These are phyloP conservation scores for Marchantia polymorpha DNA, from an alignment of 225 moss, liverwort and hornwort genomes.

Conservation along the genomic window DNA sequence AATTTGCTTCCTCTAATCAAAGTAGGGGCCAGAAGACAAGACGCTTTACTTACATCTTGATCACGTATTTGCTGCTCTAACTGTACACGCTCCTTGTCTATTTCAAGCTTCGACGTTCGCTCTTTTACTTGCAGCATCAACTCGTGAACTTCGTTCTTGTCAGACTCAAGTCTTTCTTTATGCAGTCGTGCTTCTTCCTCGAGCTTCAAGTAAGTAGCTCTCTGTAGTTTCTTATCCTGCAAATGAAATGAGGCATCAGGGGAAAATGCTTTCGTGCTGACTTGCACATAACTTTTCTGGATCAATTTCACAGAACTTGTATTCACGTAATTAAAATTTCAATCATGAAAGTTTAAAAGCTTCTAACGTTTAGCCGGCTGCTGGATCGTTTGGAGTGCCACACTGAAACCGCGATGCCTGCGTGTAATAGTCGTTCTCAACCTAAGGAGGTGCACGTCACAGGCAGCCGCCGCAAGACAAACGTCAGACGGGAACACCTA, in stretches of 20 bases:
- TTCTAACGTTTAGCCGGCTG: background rate
- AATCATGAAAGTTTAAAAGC: background rate
- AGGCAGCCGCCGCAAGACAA: background rate
- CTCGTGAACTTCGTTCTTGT: slow-evolving; percentile 22
- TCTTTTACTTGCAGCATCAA: slow-evolving; percentile 29
- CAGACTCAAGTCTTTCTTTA: slow-evolving; percentile 23
- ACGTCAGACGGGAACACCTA: background rate
- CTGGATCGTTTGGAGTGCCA: background rate
- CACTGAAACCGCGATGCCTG: background rate
- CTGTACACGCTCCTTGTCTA: slow-evolving; percentile 29
- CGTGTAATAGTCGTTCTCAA: background rate
- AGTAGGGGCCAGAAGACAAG: no score
- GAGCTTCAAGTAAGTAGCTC: slow-evolving; percentile 18
- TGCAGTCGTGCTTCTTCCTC: slow-evolving; percentile 17
- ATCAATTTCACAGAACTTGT: background rate
- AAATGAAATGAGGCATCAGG: background rate
- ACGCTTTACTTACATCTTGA: slow-evolving; percentile 20
- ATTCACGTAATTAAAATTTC: background rate
- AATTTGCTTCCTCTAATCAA: no score
- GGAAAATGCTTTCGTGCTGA: background rate
- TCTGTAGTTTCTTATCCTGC: slow-evolving; percentile 33
- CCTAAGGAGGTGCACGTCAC: background rate
- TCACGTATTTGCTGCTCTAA: slow-evolving; percentile 23
- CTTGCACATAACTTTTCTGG: no score
- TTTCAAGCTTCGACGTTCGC: slow-evolving; percentile 22